Evolutionary conservation across 768 basidiomycete species (phyloP).

Genomic region (Hortiboletus flavorubellus): DNA sequence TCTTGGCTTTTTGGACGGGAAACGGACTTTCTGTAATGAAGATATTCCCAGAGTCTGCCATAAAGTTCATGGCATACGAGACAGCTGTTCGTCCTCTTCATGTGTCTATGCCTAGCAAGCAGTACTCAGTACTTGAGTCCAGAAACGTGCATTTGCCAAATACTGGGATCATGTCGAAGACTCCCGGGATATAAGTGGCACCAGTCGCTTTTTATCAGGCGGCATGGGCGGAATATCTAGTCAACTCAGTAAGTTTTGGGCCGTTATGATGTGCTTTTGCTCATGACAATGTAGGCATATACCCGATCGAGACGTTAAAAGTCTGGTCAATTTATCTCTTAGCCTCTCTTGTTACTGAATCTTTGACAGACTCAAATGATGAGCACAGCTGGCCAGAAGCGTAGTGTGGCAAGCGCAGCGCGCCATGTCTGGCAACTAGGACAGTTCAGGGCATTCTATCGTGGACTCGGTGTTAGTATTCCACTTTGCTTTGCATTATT

Average conservation of each 20-base stretch:
- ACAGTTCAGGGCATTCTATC: conserved; percentile 81
- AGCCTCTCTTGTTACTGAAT: not conserved
- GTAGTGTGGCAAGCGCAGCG: conserved; percentile 59
- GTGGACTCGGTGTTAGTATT: conserved; percentile 76
- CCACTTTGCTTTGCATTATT: conserved; percentile 5
- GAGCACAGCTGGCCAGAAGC: conserved; percentile 71
- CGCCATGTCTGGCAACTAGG: conserved; percentile 76
- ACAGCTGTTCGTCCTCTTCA: conserved; percentile 63
- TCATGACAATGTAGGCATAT: conserved; percentile 64
- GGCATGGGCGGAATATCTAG: conserved; percentile 94
- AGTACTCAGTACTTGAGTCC: conserved; percentile 18
- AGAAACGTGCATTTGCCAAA: conserved; percentile 94
- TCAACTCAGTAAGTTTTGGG: conserved; percentile 69
- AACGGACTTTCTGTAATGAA: conserved; percentile 91
- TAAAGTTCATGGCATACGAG: conserved; percentile 97
- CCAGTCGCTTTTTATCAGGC: conserved; percentile 91
- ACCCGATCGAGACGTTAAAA: conserved; percentile 96
- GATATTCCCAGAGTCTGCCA: conserved; percentile 97
- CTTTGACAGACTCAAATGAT: conserved; percentile 84
- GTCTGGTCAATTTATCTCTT: conserved; percentile 32
- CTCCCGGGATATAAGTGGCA: conserved; percentile 81
- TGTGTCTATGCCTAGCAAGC: conserved; percentile 9
- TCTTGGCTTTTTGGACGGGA: conserved; percentile 97
- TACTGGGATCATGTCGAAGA: conserved; percentile 93
- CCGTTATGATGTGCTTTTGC: conserved; percentile 7